phyloP scores from a whole-genome alignment of 1,139 yeast genomes.

The Blastobotrys illinoisensis region DNA sequence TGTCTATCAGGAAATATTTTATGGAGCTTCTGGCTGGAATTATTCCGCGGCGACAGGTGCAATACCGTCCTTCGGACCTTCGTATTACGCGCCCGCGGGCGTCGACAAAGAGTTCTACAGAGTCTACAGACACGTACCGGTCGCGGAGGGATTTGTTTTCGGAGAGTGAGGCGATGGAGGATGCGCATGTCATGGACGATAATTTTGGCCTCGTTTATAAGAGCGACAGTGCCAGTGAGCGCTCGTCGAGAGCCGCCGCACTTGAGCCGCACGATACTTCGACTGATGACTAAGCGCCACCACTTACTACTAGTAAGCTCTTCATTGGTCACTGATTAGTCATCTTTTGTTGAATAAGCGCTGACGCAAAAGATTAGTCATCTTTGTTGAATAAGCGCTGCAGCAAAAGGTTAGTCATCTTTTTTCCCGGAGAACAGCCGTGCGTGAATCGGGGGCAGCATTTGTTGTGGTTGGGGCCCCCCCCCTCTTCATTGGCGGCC shows the following conservation, averaged over 20 bases:
- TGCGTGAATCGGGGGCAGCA: conserved; percentile 12
- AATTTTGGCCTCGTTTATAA: conserved; percentile 2
- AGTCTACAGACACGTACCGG: conserved; percentile 24
- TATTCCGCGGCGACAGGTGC: conserved; percentile 4
- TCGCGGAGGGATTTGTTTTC: conserved; percentile 25
- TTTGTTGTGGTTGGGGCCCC: conserved; percentile 3
- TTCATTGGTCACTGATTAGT: background rate
- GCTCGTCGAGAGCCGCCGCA: conserved; percentile 1
- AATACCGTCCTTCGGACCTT: conserved; percentile 23
- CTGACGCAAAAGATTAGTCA: too few relatives aligned
- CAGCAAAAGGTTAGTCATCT: too few relatives aligned
- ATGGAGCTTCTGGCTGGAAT: conserved; percentile 13
- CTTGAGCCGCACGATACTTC: background rate
- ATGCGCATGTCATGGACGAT: conserved; percentile 28
- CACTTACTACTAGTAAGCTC: background rate
- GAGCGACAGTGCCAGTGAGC: background rate
- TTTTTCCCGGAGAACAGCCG: too few relatives aligned
- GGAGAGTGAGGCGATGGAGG: conserved; percentile 25
- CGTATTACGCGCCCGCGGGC: conserved; percentile 20
- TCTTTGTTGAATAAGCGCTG: too few relatives aligned
- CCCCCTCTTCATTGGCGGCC: conserved; percentile 1
- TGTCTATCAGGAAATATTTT: background rate
- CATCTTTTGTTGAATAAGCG: background rate
- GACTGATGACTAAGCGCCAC: background rate
- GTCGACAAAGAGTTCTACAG: conserved; percentile 23